Evolutionary conservation across 768 basidiomycete genomes (phyloP).

Genomic region (Hysterangium stoloniferum): DNA sequence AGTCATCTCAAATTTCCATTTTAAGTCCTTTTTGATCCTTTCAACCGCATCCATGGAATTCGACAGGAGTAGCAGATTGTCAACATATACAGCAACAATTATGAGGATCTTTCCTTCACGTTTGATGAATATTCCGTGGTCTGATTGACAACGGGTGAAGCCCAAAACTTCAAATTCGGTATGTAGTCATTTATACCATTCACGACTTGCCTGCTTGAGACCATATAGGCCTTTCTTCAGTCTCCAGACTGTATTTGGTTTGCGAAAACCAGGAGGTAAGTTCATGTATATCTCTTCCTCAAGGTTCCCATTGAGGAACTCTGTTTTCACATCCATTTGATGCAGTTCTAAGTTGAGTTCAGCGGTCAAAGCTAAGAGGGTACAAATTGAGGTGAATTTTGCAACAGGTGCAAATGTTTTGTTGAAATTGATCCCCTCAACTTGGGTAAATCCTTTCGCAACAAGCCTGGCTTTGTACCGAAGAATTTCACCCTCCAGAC

Average conservation of each 20-base stretch:
- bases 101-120: background rate
- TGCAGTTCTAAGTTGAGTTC: too few relatives aligned
- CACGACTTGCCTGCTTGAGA: background rate
- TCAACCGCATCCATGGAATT: slow-evolving; percentile 1
- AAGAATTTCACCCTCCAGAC: slow-evolving; percentile 14
- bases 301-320: background rate
- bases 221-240: slow-evolving; percentile 11
- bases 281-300: slow-evolving; percentile 23
- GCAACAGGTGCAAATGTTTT: slow-evolving; percentile 17
- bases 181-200: background rate
- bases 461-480: slow-evolving; percentile 19
- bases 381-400: background rate
- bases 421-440: slow-evolving; percentile 29
- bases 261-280: background rate
- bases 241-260: too few relatives aligned
- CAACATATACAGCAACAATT: slow-evolving; percentile 5
- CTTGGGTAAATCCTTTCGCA: slow-evolving; percentile 31
- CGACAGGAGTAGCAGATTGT: background rate
- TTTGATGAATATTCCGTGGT: background rate
- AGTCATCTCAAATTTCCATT: background rate
- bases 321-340: slow-evolving; percentile 2
- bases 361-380: background rate
- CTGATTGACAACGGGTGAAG: background rate
- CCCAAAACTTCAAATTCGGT: background rate
- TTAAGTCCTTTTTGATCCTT: slow-evolving; percentile 7